Percentiles rank a stretch among this genome's conserved stretches.
Conservation (phyloP, 345 rosid species). For the Raphanus sativus region DNA sequence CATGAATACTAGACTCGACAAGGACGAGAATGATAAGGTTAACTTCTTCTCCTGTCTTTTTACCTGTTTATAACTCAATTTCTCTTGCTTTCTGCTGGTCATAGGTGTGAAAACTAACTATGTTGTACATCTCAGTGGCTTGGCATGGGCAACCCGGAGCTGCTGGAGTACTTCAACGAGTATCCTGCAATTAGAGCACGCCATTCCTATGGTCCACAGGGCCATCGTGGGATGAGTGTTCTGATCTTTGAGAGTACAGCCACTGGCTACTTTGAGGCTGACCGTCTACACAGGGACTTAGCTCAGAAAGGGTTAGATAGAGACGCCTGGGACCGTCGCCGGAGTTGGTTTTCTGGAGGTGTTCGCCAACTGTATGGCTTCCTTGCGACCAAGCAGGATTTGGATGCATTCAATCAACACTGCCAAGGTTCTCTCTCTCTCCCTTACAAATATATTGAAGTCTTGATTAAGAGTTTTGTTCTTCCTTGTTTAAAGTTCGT, state of each 20-base stretch:
- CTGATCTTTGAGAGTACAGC: conserved; percentile 77
- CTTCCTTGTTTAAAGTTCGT: not conserved
- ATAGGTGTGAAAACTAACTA: not conserved
- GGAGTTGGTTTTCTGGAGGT: conserved; percentile 58
- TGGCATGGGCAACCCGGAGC: conserved; percentile 97
- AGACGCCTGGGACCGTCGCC: conserved; percentile 63
- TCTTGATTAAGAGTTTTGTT: conserved; percentile 9
- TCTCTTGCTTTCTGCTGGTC: conserved; percentile 7
- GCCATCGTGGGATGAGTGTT: conserved; percentile 93
- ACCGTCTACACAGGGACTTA: conserved; percentile 69
- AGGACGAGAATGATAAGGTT: conserved; percentile 87
- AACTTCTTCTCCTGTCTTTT: conserved; percentile 3
- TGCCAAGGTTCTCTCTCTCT: conserved; percentile 56
- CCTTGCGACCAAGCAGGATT: conserved; percentile 72
- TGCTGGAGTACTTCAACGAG: conserved; percentile 60
- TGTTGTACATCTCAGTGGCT: conserved; percentile 57
- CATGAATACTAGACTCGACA: conserved; percentile 78
- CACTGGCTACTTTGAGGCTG: conserved; percentile 82
- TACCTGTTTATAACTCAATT: not conserved
- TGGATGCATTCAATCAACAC: conserved; percentile 73
- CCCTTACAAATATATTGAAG: not conserved
- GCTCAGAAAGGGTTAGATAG: conserved; percentile 73
- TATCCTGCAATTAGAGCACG: conserved; percentile 79
- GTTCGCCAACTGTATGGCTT: conserved; percentile 85
- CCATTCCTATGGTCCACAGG: conserved; percentile 93